A percentile compares a stretch with the other conserved stretches of the same genome.
phyloP scores from a whole-genome alignment of 2,329 filamentous ascomycete genomes.

The Helotiales sp. region DNA sequence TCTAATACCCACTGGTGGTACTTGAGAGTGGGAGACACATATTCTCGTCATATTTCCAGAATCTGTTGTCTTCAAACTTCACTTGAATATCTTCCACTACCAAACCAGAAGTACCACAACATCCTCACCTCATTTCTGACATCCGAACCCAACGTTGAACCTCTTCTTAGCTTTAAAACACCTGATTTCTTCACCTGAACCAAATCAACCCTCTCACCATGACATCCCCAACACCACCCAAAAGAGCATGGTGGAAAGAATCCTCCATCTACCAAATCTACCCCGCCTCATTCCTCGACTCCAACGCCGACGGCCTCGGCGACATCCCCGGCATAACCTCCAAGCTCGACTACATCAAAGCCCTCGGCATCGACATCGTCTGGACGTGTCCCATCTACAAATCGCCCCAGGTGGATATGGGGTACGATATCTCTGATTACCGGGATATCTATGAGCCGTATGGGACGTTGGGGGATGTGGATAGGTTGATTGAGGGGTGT shows the following conservation, averaged over 20 bases:
- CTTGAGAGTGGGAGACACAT: neutral
- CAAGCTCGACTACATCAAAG: conserved; percentile 61
- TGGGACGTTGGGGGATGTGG: conserved; percentile 66
- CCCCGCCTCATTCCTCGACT: conserved; percentile 57
- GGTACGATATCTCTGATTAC: conserved; percentile 73
- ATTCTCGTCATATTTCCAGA: too few species aligned
- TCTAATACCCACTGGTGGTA: neutral
- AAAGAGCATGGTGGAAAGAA: conserved; percentile 40
- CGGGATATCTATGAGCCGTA: conserved; percentile 65
- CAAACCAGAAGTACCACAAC: neutral
- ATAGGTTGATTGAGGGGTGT: conserved; percentile 58
- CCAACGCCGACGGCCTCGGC: conserved; percentile 59
- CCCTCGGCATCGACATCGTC: conserved; percentile 61
- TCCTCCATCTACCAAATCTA: conserved; percentile 56
- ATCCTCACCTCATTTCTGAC: neutral
- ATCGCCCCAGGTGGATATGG: conserved; percentile 67
- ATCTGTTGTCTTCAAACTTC: too few species aligned
- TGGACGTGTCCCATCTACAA: conserved; percentile 70
- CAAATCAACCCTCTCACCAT: neutral
- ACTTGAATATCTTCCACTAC: neutral
- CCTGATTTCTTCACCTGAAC: too few species aligned
- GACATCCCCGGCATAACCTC: conserved; percentile 63
- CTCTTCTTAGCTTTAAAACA: neutral
- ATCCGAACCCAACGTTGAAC: neutral
- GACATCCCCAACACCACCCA: conserved; percentile 1